These are phyloP conservation scores for Ophiocytium majus DNA, from an alignment of 352 stramenopile species.

Conservation along the genomic window DNA sequence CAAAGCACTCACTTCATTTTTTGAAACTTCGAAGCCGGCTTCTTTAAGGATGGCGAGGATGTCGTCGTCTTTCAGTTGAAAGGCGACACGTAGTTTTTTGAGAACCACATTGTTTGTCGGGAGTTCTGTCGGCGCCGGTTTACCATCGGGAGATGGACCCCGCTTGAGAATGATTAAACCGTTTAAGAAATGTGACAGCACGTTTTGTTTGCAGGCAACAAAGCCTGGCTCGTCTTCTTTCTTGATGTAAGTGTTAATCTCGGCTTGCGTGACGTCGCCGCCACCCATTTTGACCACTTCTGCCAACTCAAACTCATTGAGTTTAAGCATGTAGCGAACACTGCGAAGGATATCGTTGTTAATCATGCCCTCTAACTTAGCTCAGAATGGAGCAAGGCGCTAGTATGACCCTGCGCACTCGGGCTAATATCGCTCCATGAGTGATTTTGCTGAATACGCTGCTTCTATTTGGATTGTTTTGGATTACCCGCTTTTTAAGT, in stretches of 20 bases:
- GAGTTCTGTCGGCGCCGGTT: too few relatives aligned
- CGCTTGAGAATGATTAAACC: not conserved
- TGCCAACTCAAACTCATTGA: not conserved
- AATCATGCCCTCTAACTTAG: too few relatives aligned
- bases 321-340: not conserved
- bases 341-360: not conserved
- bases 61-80: conserved; percentile 14
- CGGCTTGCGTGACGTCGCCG: not conserved
- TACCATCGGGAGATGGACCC: not conserved
- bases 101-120: conserved; percentile 14
- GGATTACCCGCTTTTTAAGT: too few relatives aligned
- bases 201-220: not conserved
- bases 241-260: conserved; percentile 3
- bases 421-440: too few relatives aligned
- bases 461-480: too few relatives aligned
- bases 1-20: not conserved
- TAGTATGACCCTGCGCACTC: too few relatives aligned
- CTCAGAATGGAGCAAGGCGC: too few relatives aligned
- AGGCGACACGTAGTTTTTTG: conserved; percentile 13
- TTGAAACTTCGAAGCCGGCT: not conserved
- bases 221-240: not conserved
- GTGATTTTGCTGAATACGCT: too few relatives aligned
- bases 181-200: conserved; percentile 5
- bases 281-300: conserved; percentile 3
- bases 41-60: not conserved